These are phyloP conservation scores for Boletus eberwhitei DNA, from an alignment of 768 basidiomycete species.

Conservation along the genomic window DNA sequence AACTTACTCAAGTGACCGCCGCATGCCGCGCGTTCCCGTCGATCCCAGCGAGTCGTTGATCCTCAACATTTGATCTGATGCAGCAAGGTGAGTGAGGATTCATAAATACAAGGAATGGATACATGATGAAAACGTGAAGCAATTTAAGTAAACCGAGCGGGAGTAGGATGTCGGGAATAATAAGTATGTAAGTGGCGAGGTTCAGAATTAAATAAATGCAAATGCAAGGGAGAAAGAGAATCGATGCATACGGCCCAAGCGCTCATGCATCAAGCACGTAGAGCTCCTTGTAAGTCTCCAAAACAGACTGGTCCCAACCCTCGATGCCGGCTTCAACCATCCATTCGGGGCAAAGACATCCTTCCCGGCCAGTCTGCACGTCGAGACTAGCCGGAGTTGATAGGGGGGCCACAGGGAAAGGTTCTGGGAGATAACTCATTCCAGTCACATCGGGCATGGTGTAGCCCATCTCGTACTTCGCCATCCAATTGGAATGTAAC, in stretches of 20 bases:
- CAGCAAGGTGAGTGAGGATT: not conserved
- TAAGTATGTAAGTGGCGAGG: not conserved
- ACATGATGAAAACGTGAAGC: not conserved
- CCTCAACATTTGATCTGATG: not conserved
- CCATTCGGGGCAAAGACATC: constrained; percentile 16
- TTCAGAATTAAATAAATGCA: not conserved
- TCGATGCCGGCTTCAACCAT: constrained; percentile 11
- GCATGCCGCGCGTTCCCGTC: no score
- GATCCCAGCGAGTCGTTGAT: no score
- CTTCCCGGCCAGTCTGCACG: not conserved
- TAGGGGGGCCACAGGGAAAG: not conserved
- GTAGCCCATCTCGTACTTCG: not conserved
- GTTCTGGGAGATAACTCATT: not conserved
- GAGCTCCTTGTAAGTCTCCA: not conserved
- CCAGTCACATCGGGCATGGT: not conserved
- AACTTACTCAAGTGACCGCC: not conserved
- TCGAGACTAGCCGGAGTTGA: not conserved
- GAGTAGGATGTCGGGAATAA: no score
- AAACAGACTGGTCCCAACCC: constrained; percentile 8
- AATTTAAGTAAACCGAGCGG: not conserved
- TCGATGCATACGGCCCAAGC: not conserved
- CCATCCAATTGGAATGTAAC: constrained; percentile 10
- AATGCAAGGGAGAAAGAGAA: not conserved
- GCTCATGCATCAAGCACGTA: not conserved
- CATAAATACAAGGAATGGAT: not conserved